Evolutionary conservation across 805 yeast species (phyloP).

Genomic region (Starmerella bombicola): DNA sequence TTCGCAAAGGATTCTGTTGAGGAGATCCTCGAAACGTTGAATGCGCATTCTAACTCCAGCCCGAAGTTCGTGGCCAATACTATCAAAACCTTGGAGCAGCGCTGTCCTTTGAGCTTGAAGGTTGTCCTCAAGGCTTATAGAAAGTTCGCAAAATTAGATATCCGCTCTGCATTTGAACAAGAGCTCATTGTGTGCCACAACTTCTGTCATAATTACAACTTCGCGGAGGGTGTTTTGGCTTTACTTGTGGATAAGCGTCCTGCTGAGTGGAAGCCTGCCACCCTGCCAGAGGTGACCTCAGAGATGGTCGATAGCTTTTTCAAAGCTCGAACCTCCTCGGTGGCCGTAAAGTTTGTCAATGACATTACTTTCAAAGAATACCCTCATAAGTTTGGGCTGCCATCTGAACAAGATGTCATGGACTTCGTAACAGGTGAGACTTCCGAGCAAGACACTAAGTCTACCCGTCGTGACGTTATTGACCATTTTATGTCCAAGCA

Average conservation of each 20-base stretch:
- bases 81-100: slow-evolving; percentile 42
- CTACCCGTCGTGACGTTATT: slow-evolving; percentile 54
- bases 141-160: slow-evolving; percentile 44
- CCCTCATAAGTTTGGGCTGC: slow-evolving; percentile 68
- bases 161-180: slow-evolving; percentile 52
- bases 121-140: slow-evolving; percentile 58
- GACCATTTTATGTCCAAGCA: slow-evolving; percentile 39
- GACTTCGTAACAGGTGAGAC: slow-evolving; percentile 61
- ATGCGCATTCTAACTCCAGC: slow-evolving; percentile 42
- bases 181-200: slow-evolving; percentile 71
- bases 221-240: slow-evolving; percentile 40
- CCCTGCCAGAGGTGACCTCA: slow-evolving; percentile 30
- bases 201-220: slow-evolving; percentile 53
- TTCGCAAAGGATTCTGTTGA: slow-evolving; percentile 44
- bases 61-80: slow-evolving; percentile 55
- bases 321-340: slow-evolving; percentile 27
- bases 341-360: slow-evolving; percentile 25
- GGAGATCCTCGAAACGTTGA: slow-evolving; percentile 35
- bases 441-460: slow-evolving; percentile 51
- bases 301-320: slow-evolving; percentile 25
- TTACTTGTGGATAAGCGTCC: slow-evolving; percentile 41
- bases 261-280: slow-evolving; percentile 41
- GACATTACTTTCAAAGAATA: slow-evolving; percentile 34
- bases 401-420: slow-evolving; percentile 53
- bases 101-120: slow-evolving; percentile 70